A percentile compares a stretch with the other conserved stretches of the same genome.
phyloP scores from a whole-genome alignment of 2,329 filamentous ascomycete genomes.

The Fusarium scirpi region DNA sequence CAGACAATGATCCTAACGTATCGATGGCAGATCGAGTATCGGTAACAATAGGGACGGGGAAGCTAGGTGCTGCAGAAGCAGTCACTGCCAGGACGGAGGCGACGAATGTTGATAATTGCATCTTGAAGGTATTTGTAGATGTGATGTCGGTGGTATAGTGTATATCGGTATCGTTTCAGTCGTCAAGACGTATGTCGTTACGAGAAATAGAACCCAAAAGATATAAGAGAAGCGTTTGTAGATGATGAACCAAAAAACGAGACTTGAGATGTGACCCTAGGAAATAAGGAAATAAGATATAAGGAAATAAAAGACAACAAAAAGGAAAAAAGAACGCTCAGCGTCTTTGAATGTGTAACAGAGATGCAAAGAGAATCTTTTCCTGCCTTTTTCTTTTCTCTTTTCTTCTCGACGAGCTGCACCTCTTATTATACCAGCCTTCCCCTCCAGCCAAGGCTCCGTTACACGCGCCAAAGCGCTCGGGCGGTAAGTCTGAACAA shows the following conservation, averaged over 20 bases:
- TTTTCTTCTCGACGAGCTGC: conserved; percentile 26
- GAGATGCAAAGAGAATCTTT: conserved; percentile 38
- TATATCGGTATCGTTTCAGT: conserved; percentile 28
- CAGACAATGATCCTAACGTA: conserved; percentile 62
- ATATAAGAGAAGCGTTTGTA: conserved; percentile 24
- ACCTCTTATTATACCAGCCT: conserved; percentile 47
- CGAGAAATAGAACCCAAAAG: conserved; percentile 27
- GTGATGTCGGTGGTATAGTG: conserved; percentile 6
- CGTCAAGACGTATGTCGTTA: conserved; percentile 30
- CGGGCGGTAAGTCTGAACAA: conserved; percentile 28
- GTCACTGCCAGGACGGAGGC: conserved; percentile 59
- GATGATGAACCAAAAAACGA: conserved; percentile 22
- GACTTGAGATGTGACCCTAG: conserved; percentile 32
- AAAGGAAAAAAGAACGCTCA: conserved; percentile 35
- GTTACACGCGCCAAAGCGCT: conserved; percentile 23
- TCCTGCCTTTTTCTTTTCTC: conserved; percentile 36
- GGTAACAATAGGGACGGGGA: conserved; percentile 54
- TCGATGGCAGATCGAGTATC: conserved; percentile 53
- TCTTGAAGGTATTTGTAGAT: conserved; percentile 50
- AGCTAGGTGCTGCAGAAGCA: conserved; percentile 61
- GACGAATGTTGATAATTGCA: conserved; percentile 64
- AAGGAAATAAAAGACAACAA: conserved; percentile 33
- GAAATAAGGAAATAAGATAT: conserved; percentile 44
- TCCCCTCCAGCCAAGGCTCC: conserved; percentile 13
- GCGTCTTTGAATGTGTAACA: conserved; percentile 36